phyloP scores from a whole-genome alignment of 148 eudicot species.

The Agrostemma githago region DNA sequence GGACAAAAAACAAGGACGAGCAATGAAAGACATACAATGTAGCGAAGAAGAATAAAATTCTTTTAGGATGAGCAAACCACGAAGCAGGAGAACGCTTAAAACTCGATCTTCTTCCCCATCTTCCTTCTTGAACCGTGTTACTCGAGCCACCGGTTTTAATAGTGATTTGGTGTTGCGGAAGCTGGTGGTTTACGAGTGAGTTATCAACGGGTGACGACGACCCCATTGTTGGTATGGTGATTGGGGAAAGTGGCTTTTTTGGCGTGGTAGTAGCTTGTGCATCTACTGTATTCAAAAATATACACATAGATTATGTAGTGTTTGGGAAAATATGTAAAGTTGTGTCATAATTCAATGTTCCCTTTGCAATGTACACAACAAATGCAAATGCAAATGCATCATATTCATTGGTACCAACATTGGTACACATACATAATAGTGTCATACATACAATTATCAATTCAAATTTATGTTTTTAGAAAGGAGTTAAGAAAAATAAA shows the following conservation, averaged over 20 bases:
- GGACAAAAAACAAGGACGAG: not conserved
- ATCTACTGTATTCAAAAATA: conserved; percentile 30
- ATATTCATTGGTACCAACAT: not conserved
- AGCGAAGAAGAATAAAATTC: conserved; percentile 69
- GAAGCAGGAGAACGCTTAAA: conserved; percentile 45
- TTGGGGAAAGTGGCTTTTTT: conserved; percentile 42
- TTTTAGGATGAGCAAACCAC: conserved; percentile 50
- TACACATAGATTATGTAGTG: conserved; percentile 4
- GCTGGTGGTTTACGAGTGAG: conserved; percentile 29
- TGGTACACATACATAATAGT: too few relatives aligned
- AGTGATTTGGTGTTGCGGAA: conserved; percentile 60
- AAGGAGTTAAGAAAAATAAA: too few relatives aligned
- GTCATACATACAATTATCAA: too few relatives aligned
- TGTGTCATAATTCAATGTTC: conserved; percentile 11
- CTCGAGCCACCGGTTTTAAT: conserved; percentile 35
- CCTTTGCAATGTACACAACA: conserved; percentile 8
- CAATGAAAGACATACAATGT: conserved; percentile 51
- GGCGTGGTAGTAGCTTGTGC: conserved; percentile 40
- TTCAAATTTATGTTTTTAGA: too few relatives aligned
- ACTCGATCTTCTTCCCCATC: conserved; percentile 38
- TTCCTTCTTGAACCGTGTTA: conserved; percentile 32
- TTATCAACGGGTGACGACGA: conserved; percentile 20
- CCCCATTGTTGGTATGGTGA: conserved; percentile 26
- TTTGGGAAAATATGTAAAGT: not conserved
- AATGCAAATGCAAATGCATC: conserved; percentile 13